Base-by-base conservation (phyloP, 805 yeast genomes). In the Saccharomyces eubayanus region DNA sequence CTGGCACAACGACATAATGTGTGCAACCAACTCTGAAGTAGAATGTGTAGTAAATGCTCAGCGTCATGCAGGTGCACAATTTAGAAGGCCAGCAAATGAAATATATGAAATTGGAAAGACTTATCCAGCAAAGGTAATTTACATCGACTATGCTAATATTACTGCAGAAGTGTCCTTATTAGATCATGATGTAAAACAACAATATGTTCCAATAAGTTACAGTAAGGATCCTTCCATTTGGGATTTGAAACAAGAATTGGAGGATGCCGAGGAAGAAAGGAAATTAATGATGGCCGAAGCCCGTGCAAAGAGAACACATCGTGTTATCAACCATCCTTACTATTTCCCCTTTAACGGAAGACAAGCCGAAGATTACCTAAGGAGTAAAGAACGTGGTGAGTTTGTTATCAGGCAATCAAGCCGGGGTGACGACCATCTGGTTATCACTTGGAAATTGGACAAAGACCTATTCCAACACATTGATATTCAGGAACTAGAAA, bases 381-480 rank as follows among this genome's bases (percentile, higher is more conserved):
- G 97, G 21, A 88, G 96, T 27, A 80, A 86, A 66, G 81, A 84
- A 46, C 85, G 91, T 59, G 99, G 99, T 51, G 96, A 89, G 61
- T 81, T 89, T 72, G 96, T 94, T 21, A 87, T 94, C 53, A 81
- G 99, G 61, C 99, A 98, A 20, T 89, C 97, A 0, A 89, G 96
- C 9, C 82, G 84, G 57, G 99, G 99, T 46, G 77, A 80, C 48
- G 87, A 89, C 58, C 97, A 84, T 69, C 77, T 94, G 61, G 90
- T 96, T 2, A 84, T 92, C 46, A 92, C 99, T 0, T 94, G 98
- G 97, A 94, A 94, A 68, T 91, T 94, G 48, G 94, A 88, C 55
- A 92, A 88, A 66, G 87, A 85, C 67, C 73, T 92, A 57, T 94
- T 86, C 72, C 98, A 94, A 68, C 98, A 94, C 68, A 74, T 94